Base-by-base conservation (phyloP, 352 stramenopile species). In the Pythium grandisporangium region DNA sequence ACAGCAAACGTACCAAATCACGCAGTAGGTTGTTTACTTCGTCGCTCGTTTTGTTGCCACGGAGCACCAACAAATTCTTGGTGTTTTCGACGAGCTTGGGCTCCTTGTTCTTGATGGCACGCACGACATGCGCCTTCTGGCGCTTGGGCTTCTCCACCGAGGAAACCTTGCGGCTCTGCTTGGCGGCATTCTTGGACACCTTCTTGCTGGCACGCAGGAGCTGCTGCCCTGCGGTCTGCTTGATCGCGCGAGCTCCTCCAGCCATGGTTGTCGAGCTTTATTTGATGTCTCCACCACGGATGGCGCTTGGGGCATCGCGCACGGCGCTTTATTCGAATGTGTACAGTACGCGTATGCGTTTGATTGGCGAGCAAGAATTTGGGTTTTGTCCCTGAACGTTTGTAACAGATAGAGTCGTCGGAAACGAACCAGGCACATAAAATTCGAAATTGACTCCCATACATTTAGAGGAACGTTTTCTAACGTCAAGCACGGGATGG, bases 1-100 rank as follows among this genome's bases (percentile, higher is more conserved):
- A 19, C 13, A 37, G 21, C 4, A 21, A 20, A 60, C 63, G 13
- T 51, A 84, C 72, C 59, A 96, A 49, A 51, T 95, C 80, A 29
- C 71, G 63, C 36, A 96, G 61, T 16, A 95, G 52, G 33, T 79
- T 64, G 51, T 88, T 86, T 14, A 95, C 68, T 36, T 78, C 55
- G 38, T 95, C 73, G 48, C 53, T 93, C 6, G 84, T 94, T 63
- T 95, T 95, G 62, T 92, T 94, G 46, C 84, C 83, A 35, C 83
- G 77, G 61, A 96, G 61, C 26, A 94, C 74, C 19, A 96, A 70
- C 51, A 91, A 52, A 42, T 81, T 72, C 78, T 96, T 96, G 34
- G 81, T 90, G 65, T 95, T 94, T 46, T 96, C 86, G 36, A 91
- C 77, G 19, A 96, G 60, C 55, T 96, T 95, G n/a, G 86, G 68